Percentiles rank a stretch among this genome's conserved stretches.
Evolutionary conservation across 371 early-diverging fungal genomes (phyloP).

Genomic region (Saksenaea oblongispora): DNA sequence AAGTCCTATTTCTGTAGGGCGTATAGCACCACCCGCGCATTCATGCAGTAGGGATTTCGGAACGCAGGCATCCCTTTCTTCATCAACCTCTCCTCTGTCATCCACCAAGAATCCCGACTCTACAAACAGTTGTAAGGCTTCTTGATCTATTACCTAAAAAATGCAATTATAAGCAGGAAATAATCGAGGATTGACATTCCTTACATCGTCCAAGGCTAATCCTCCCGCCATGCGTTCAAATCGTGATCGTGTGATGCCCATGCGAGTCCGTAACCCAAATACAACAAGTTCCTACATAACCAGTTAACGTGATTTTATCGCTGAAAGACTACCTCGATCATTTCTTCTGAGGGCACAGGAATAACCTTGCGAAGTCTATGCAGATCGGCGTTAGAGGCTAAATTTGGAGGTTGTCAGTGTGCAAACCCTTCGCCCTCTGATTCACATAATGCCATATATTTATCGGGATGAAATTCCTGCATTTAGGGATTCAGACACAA

Average conservation of each 20-base stretch:
- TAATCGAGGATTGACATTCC: not conserved
- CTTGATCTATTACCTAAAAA: conserved; percentile 25
- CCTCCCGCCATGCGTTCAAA: conserved; percentile 36
- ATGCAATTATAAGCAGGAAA: not conserved
- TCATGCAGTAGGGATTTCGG: conserved; percentile 20
- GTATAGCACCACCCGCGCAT: conserved; percentile 28
- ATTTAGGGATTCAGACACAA: not conserved
- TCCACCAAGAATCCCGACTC: conserved; percentile 27
- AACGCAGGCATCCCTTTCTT: conserved; percentile 8
- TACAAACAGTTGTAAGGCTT: conserved; percentile 21
- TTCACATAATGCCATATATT: conserved; percentile 65
- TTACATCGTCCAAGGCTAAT: conserved; percentile 23
- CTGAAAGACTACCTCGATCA: conserved; percentile 11
- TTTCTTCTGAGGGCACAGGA: conserved; percentile 19
- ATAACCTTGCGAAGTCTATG: conserved; percentile 28
- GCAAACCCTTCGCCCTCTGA: conserved; percentile 64
- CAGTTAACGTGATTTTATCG: not conserved
- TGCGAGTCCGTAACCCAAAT: conserved; percentile 70
- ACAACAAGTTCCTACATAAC: conserved; percentile 60
- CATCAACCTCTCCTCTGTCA: conserved; percentile 8
- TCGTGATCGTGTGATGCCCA: conserved; percentile 49
- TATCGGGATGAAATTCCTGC: conserved; percentile 59
- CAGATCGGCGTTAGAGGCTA: not conserved
- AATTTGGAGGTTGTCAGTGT: not conserved
- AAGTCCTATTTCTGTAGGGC: conserved; percentile 45